Percentiles rank a stretch among this genome's conserved stretches.
These are phyloP conservation scores for Graphilbum fragrans DNA, from an alignment of 2,329 filamentous ascomycete species.

Conservation along the genomic window DNA sequence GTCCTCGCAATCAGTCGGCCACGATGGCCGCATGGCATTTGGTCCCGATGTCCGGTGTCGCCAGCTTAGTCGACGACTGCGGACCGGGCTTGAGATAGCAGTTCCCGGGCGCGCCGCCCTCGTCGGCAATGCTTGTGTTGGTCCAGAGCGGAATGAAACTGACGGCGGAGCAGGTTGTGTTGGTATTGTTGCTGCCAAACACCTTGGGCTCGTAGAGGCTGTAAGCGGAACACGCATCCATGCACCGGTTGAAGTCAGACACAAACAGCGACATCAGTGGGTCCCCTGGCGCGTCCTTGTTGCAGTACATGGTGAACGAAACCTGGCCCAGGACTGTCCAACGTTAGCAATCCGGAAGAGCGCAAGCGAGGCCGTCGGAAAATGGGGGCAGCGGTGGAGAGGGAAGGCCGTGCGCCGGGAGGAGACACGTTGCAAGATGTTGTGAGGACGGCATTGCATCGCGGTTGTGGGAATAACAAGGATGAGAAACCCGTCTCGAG, in stretches of 20 bases:
- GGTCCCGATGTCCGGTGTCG: conserved; percentile 19
- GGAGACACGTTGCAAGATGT: too few relatives aligned
- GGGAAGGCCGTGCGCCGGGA: too few relatives aligned
- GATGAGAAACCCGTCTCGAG: too few relatives aligned
- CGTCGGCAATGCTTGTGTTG: conserved; percentile 18
- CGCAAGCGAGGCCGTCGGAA: too few relatives aligned
- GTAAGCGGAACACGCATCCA: conserved; percentile 33
- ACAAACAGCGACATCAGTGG: conserved; percentile 29
- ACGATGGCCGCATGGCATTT: conserved; percentile 23
- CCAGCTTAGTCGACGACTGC: conserved; percentile 17
- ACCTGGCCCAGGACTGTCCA: conserved; percentile 22
- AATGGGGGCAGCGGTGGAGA: too few relatives aligned
- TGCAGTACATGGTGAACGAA: conserved; percentile 30
- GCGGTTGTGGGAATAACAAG: too few relatives aligned
- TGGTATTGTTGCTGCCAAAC: conserved; percentile 11
- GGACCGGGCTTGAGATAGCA: conserved; percentile 31
- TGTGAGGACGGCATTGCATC: too few relatives aligned
- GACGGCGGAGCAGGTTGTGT: conserved; percentile 24
- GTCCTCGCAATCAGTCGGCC: conserved; percentile 1
- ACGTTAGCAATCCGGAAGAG: not conserved
- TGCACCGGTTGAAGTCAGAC: conserved; percentile 29
- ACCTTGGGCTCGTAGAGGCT: conserved; percentile 16
- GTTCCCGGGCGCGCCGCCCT: conserved; percentile 26
- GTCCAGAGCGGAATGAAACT: conserved; percentile 32
- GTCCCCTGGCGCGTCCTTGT: conserved; percentile 24